phyloP scores from a whole-genome alignment of 108 stramenopile genomes.

The Nitzschia palea region DNA sequence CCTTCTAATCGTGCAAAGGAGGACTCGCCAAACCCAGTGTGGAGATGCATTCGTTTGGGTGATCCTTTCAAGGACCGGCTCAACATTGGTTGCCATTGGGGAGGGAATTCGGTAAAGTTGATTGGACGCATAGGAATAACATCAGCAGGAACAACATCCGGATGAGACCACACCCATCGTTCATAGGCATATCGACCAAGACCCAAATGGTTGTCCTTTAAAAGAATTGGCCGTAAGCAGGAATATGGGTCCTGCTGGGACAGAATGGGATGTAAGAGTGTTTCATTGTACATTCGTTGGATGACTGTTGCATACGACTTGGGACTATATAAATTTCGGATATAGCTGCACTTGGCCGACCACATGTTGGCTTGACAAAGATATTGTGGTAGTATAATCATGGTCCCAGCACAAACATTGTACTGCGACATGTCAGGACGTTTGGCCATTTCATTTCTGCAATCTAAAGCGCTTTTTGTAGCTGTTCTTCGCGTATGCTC shows the following conservation, averaged over 20 bases:
- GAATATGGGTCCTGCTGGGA: not conserved
- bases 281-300: constrained; percentile 13
- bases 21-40: constrained; percentile 1
- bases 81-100: not conserved
- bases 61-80: not conserved
- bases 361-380: constrained; percentile 17
- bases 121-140: constrained; percentile 2
- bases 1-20: constrained; percentile 18
- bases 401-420: constrained; percentile 14
- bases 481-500: constrained; percentile 3
- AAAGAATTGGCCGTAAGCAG: constrained; percentile 3
- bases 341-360: constrained; percentile 15
- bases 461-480: constrained; percentile 13
- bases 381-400: constrained; percentile 17
- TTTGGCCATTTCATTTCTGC: constrained; percentile 7
- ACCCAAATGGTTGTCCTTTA: constrained; percentile 14
- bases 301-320: not conserved
- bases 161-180: constrained; percentile 20
- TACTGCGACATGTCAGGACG: not conserved
- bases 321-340: not conserved
- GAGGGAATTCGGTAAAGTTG: not conserved
- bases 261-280: constrained; percentile 4
- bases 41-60: constrained; percentile 4
- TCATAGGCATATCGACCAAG: constrained; percentile 10
- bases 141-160: constrained; percentile 10